Conservation (phyloP, 129 eudicot genomes). For the Flaveria robusta region DNA sequence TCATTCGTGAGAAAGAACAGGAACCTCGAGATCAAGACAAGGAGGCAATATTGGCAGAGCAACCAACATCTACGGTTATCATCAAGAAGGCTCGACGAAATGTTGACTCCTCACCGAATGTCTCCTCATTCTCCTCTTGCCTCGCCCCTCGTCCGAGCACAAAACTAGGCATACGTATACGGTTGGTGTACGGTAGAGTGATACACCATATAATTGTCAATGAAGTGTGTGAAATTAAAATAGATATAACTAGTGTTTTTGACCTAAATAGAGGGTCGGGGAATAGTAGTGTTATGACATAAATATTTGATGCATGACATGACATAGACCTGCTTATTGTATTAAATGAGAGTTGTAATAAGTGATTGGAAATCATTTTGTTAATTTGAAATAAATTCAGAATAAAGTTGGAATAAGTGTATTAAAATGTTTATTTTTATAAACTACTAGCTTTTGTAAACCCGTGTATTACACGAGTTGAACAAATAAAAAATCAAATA, state of each 20-base stretch:
- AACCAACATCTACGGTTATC: slow-evolving; percentile 40
- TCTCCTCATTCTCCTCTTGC: slow-evolving; percentile 52
- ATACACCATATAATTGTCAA: not conserved
- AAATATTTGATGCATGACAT: not conserved
- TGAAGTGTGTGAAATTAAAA: not conserved
- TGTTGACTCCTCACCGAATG: slow-evolving; percentile 45
- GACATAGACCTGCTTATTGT: not conserved
- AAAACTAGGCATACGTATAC: slow-evolving; percentile 26
- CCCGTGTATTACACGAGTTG: too few relatives aligned
- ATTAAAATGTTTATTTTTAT: too few relatives aligned
- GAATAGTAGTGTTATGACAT: not conserved
- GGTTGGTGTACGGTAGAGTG: not conserved
- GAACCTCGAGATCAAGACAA: slow-evolving; percentile 35
- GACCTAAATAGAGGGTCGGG: not conserved
- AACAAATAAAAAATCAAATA: too few relatives aligned
- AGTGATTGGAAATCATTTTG: not conserved
- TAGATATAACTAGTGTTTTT: not conserved
- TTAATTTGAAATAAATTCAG: not conserved
- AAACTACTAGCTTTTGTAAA: too few relatives aligned
- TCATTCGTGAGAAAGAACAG: slow-evolving; percentile 38
- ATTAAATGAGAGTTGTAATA: slow-evolving; percentile 4
- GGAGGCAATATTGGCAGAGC: slow-evolving; percentile 42
- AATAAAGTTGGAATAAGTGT: not conserved
- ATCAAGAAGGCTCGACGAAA: slow-evolving; percentile 51
- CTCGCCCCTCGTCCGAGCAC: slow-evolving; percentile 60